Base-by-base conservation (phyloP, 2,329 filamentous ascomycete genomes). In the Fusarium mangiferae region DNA sequence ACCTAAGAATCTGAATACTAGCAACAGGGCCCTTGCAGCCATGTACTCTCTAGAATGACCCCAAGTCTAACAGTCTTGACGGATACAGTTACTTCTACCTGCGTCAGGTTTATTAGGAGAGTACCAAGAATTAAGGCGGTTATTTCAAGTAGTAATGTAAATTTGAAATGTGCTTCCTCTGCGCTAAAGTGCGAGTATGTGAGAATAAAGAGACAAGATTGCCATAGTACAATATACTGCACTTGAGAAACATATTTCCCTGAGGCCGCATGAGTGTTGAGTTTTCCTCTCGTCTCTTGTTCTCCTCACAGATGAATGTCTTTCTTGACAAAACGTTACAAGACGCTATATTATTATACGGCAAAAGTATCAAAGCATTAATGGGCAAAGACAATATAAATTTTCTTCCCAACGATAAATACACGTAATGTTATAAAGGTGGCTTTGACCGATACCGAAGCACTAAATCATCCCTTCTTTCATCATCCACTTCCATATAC, bases 401-500 rank as follows among this genome's bases (percentile, higher is more conserved):
- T 38, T 58, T 30, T 70, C 65, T 69, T 64, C 48, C 30, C 38
- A 59, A 56, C 42, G 38, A 59, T 69, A 54, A 69, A 44, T 62
- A 64, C 61, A 52, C 22, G 45, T 48, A 68, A 72, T 64, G 58
- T 22, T 49, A 64, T 46, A 30, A 58, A 54, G 9, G 28, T 58
- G 28, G 58, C 41, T 58, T 58, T 33, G 39, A 48, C 41, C 67
- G 51, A 65, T 65, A 44, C 39, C 35, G 26, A 72, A 45, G 14
- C 48, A 72, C 55, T 48, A 33, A 49, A 46, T 38, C 26, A 55
- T 72, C 38, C 44, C 26, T 72, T 30, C 63, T 71, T 30, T 30
- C 55, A 30, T 55, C 44, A 54, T 65, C 38, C 66, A 44, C 51
- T 60, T 56, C 71, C 59, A 60, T 73, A 64, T 51, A 63, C 55